phyloP scores from a whole-genome alignment of 495 filamentous ascomycete genomes.

The Xylaria palmicola region DNA sequence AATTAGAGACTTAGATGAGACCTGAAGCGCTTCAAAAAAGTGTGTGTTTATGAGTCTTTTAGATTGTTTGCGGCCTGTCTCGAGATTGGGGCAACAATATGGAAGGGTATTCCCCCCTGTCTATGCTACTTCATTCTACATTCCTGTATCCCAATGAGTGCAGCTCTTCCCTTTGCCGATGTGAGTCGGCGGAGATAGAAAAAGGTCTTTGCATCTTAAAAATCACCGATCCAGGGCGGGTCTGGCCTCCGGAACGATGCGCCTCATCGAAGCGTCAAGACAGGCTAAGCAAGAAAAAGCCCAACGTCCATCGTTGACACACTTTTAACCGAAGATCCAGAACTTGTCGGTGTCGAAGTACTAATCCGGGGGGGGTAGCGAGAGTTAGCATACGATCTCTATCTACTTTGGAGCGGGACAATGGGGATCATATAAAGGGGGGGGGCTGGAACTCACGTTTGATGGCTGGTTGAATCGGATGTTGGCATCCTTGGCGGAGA shows the following conservation, averaged over 20 bases:
- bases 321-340: conserved; percentile 52
- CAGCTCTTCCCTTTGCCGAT: background rate
- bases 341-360: conserved; percentile 53
- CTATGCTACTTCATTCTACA: conserved; percentile 14
- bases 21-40: background rate
- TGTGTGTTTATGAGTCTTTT: background rate
- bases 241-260: background rate
- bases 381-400: conserved; percentile 16
- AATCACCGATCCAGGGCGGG: background rate
- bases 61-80: background rate
- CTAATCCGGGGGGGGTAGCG: conserved; percentile 25
- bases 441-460: conserved; percentile 55
- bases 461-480: conserved; percentile 85
- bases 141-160: conserved; percentile 11
- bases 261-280: background rate
- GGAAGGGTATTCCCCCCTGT: conserved; percentile 12
- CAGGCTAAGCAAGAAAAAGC: background rate
- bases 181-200: background rate
- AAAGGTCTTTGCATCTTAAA: too few relatives aligned
- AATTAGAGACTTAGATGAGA: background rate
- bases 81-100: background rate
- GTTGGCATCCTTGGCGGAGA: conserved; percentile 63
- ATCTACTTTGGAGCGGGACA: conserved; percentile 24
- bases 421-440: too few relatives aligned
- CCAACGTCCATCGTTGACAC: background rate